These are phyloP conservation scores for Tulasnella sp. DNA, from an alignment of 768 basidiomycete genomes.

Conservation along the genomic window DNA sequence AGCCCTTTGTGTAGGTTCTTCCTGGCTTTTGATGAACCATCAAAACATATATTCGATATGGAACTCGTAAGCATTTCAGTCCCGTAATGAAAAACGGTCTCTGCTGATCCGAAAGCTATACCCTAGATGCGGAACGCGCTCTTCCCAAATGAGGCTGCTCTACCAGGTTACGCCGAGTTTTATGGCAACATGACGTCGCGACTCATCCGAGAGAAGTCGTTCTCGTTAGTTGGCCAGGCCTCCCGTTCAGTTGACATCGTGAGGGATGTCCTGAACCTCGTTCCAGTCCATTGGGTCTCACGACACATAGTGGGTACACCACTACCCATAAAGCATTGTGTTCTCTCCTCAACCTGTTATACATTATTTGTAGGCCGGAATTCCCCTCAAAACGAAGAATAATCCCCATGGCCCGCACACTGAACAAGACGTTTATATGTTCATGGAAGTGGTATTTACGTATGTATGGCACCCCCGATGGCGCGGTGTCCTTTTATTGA, in stretches of 20 bases:
- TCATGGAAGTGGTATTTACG: conserved; percentile 63
- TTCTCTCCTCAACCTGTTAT: conserved; percentile 15
- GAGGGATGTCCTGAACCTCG: conserved; percentile 51
- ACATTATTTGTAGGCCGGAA: background rate
- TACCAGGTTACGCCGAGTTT: conserved; percentile 22
- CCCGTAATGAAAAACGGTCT: conserved; percentile 8
- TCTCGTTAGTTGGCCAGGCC: conserved; percentile 25
- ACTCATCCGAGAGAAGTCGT: conserved; percentile 27
- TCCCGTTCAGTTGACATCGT: conserved; percentile 46
- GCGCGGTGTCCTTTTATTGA: background rate
- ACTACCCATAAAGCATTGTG: too few relatives aligned
- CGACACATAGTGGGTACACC: conserved; percentile 40
- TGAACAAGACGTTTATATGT: conserved; percentile 47
- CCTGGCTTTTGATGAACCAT: conserved; percentile 32
- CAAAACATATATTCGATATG: conserved; percentile 30
- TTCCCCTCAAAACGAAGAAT: conserved; percentile 5
- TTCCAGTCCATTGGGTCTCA: conserved; percentile 53
- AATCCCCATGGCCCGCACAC: conserved; percentile 51
- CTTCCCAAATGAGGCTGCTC: conserved; percentile 10
- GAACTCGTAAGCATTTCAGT: conserved; percentile 15
- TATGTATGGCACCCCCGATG: conserved; percentile 28
- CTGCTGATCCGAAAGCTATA: background rate
- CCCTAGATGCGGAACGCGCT: conserved; percentile 17
- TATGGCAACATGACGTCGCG: conserved; percentile 22
- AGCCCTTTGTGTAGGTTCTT: conserved; percentile 23